phyloP scores from a whole-genome alignment of 768 basidiomycete species.

The Dendrothele bispora region DNA sequence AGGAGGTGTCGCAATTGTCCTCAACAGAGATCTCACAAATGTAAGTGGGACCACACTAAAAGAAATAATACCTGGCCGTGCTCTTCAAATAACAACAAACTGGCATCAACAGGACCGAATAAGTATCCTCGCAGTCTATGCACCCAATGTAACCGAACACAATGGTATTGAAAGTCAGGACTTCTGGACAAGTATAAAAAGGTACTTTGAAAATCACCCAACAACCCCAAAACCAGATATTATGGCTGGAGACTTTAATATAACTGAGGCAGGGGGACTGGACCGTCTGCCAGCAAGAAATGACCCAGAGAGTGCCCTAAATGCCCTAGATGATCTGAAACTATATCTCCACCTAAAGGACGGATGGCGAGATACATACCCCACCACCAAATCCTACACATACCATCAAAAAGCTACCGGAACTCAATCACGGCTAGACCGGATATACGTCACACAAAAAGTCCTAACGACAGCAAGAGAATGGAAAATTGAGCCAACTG shows the following conservation, averaged over 20 bases:
- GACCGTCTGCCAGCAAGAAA: slow-evolving; percentile 30
- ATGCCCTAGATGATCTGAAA: slow-evolving; percentile 23
- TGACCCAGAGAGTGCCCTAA: slow-evolving; percentile 13
- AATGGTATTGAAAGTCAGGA: slow-evolving; percentile 17
- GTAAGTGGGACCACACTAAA: slow-evolving; percentile 8
- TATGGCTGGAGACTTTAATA: slow-evolving; percentile 42
- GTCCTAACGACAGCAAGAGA: slow-evolving; percentile 11
- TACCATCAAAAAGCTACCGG: slow-evolving; percentile 15
- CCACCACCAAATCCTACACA: slow-evolving; percentile 22
- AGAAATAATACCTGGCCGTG: slow-evolving; percentile 27
- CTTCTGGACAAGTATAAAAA: slow-evolving; percentile 27
- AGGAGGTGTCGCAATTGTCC: slow-evolving; percentile 30
- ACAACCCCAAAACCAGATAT: slow-evolving; percentile 25
- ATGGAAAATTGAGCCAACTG: slow-evolving; percentile 23
- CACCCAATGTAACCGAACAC: slow-evolving; percentile 26
- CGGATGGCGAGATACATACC: slow-evolving; percentile 31
- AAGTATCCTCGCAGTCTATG: slow-evolving; percentile 31
- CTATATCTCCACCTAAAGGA: slow-evolving; percentile 18
- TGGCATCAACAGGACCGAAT: slow-evolving; percentile 21
- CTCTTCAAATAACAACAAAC: slow-evolving; percentile 12
- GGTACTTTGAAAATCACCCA: slow-evolving; percentile 8
- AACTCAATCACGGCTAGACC: slow-evolving; percentile 30
- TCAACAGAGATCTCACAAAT: slow-evolving; percentile 29
- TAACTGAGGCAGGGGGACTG: slow-evolving; percentile 34
- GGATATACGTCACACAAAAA: slow-evolving; percentile 28